These are phyloP conservation scores for Rhodotorula sp. DNA, from an alignment of 1,284 basidiomycete species.

Conservation along the genomic window DNA sequence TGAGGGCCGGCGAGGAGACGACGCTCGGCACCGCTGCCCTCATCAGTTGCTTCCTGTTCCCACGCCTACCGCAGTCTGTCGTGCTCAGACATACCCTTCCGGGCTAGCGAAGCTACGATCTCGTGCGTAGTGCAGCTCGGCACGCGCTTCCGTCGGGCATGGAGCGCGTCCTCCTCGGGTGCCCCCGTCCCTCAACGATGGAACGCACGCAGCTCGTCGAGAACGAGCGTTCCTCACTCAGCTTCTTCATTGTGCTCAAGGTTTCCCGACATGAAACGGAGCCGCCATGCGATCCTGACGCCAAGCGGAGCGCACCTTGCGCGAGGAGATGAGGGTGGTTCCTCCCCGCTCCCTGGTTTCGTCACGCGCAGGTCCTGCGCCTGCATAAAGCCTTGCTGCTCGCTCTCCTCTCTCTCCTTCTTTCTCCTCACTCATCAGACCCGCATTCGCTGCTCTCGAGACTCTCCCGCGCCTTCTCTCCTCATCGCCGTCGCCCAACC, in stretches of 20 bases:
- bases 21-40: background rate
- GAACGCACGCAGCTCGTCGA: no score
- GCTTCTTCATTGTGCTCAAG: no score
- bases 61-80: background rate
- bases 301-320: background rate
- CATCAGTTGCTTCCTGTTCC: background rate
- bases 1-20: background rate
- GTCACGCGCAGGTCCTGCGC: background rate
- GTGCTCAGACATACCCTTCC: background rate
- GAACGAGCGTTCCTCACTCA: no score
- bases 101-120: background rate
- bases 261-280: background rate
- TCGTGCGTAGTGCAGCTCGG: background rate
- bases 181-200: no score
- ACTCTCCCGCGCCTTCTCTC: background rate
- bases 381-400: background rate
- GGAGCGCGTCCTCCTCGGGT: background rate
- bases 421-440: background rate
- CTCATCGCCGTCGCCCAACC: background rate
- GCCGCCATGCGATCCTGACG: no score
- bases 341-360: background rate
- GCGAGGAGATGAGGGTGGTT: background rate
- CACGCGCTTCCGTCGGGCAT: no score
- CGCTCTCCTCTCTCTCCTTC: constrained; percentile 1
- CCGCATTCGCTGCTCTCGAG: background rate